Base-by-base conservation (phyloP, 1,284 basidiomycete species). In the Moesziomyces sp. region DNA sequence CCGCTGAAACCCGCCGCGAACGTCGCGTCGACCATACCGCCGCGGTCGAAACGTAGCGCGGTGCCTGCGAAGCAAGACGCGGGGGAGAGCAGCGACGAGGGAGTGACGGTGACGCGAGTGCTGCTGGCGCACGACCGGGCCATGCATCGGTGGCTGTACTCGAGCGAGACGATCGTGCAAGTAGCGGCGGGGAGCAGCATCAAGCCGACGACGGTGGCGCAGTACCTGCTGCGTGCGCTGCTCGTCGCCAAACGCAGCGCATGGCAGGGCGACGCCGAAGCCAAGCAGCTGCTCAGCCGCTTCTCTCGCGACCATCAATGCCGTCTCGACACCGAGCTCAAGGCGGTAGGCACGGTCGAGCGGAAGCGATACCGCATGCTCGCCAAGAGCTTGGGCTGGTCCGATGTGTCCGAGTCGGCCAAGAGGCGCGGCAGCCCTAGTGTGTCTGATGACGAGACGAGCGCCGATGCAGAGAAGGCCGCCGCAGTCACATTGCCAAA, bases 101-200 rank as follows among this genome's bases (percentile, higher is more conserved):
- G 61, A 4, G 49, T 61, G n/a, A 52, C 47, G 10, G 52, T 67
- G 24, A 63, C 57, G 13, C 33, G 40, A 0, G 61, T 65, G 7
- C 21, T 49, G 16, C 52, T 62, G 9, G 64, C 75, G 5, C 75
- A 67, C 44, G 50, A 71, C 6, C 63, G 64, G 6, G 64, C 67
- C 1, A 54, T 62, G 51, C 30, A 60, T 5, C 38, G 30, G n/a
- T 77, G 67, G 67, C 53, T 59, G 21, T 61, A 74, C 38, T 58
- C 55, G 4, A 11, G 38, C 7, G 53, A 51, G 4, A 46, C 58
- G 5, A 38, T 77, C 19, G 26, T 24, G 6, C 43, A 62, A 24
- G 28, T 77, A 11, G 66, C 71, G 1, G 2, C 24, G 5, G 44
- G 56, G 11, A n/a, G 47, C 42, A 58, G 57, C 14, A 59, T 77